Percentiles rank a stretch among this genome's conserved stretches.
Conservation (phyloP, 192 early-diverging fungal species). For the Podila clonocystis region DNA sequence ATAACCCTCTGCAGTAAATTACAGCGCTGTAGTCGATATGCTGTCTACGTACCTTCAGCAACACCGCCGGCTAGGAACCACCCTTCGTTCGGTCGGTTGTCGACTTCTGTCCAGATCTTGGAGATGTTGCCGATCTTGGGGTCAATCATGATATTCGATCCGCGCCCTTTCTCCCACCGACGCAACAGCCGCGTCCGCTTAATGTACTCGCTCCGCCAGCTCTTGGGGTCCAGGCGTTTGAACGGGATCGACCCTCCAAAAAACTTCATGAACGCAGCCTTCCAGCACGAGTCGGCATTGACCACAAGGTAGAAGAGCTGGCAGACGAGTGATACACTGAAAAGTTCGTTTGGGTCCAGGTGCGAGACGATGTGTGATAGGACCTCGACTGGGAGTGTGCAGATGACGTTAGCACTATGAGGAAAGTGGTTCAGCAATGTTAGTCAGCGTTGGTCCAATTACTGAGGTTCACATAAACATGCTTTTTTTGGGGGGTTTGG, state of each 20-base stretch:
- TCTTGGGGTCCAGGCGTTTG: constrained; percentile 41
- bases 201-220: constrained; percentile 51
- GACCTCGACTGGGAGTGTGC: constrained; percentile 35
- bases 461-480: background rate
- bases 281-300: constrained; percentile 49
- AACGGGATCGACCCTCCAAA: constrained; percentile 41
- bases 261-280: constrained; percentile 42
- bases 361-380: constrained; percentile 39
- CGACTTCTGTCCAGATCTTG: constrained; percentile 55
- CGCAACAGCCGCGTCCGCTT: constrained; percentile 33
- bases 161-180: constrained; percentile 59
- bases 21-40: too few relatives aligned
- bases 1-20: background rate
- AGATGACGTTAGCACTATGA: constrained; percentile 27
- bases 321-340: constrained; percentile 20
- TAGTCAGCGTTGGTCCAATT: background rate
- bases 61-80: constrained; percentile 63
- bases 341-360: constrained; percentile 35
- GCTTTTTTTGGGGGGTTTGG: background rate
- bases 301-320: constrained; percentile 45
- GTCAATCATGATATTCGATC: constrained; percentile 58
- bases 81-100: constrained; percentile 22
- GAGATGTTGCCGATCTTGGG: constrained; percentile 67
- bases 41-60: constrained; percentile 54
- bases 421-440: background rate